A percentile compares a stretch with the other conserved stretches of the same genome.
phyloP scores from a whole-genome alignment of 768 basidiomycete genomes.

The Russula ochroleuca region DNA sequence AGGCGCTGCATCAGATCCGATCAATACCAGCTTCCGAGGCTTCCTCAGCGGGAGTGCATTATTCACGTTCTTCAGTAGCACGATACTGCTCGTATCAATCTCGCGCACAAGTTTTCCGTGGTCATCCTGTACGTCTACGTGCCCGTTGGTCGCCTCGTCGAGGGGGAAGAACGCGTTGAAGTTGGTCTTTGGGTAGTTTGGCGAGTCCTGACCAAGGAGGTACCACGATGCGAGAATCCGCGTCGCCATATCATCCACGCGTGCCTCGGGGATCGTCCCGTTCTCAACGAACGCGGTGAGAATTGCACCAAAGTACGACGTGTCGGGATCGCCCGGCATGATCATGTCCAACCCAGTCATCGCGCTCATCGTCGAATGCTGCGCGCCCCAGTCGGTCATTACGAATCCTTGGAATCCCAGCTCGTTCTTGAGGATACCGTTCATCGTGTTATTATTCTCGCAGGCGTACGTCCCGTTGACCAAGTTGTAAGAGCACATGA shows the following conservation, averaged over 20 bases:
- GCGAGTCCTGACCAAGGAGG: constrained; percentile 57
- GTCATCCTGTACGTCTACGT: constrained; percentile 64
- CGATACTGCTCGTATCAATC: constrained; percentile 71
- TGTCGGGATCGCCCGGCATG: constrained; percentile 54
- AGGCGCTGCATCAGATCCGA: constrained; percentile 54
- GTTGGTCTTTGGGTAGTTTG: constrained; percentile 59
- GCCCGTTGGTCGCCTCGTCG: constrained; percentile 51
- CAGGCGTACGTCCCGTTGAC: constrained; percentile 72
- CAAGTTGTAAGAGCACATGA: constrained; percentile 77
- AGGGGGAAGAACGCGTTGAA: constrained; percentile 64
- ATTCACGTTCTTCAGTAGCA: constrained; percentile 68
- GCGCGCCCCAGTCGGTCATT: constrained; percentile 72
- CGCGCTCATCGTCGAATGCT: constrained; percentile 56
- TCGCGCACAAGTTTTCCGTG: constrained; percentile 64
- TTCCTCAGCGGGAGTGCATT: constrained; percentile 55
- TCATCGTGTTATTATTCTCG: constrained; percentile 65
- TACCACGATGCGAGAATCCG: constrained; percentile 75
- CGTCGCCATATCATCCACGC: constrained; percentile 78
- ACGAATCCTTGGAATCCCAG: constrained; percentile 75
- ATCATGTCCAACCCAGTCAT: constrained; percentile 60
- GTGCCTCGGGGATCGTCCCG: constrained; percentile 60
- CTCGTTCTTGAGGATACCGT: constrained; percentile 69
- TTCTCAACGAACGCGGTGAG: constrained; percentile 66
- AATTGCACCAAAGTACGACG: constrained; percentile 60
- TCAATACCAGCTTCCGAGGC: constrained; percentile 55